Base-by-base conservation (phyloP, 768 basidiomycete species). In the Boletus reticuloceps region DNA sequence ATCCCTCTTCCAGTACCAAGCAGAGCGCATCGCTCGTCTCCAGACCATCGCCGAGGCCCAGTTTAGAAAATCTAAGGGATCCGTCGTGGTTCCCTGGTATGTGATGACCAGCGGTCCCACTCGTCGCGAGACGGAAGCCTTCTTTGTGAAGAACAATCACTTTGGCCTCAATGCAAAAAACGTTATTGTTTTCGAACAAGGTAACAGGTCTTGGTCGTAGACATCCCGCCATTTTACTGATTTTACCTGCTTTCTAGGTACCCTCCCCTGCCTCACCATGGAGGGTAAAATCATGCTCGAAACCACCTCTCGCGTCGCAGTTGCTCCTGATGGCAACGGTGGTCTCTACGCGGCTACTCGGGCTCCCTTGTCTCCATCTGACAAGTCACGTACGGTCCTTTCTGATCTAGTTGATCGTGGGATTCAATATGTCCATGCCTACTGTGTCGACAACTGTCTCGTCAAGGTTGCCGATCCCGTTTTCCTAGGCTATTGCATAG, bases 51-150 rank as follows among this genome's bases (percentile, higher is more conserved):
- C 93, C 0, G 86, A 83, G 68, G 68, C 79, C 37, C 75, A 82
- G 57, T 69, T 64, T 47, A 68, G 72, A 38, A 84, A 84, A 64
- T 72, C 81, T 16, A 68, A 73, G 17, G 83, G 81, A 47, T 81
- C 83, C 1, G 89, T 92, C 50, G 71, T 83, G 50, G 84, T 98
- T 53, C 91, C 92, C 37, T 98, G 97, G 97, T 98, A 98, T 75
- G 85, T 99, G 66, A 99, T 99, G 97, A 98, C 96, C 53, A 94
- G 91, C 67, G 95, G 95, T 22, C 97, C 96, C 38, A 99, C 97
- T 36, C 84, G 94, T 60, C 77, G 74, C 39, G 89, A 88, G 36
- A 98, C 97, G 22, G 90, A 92, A 71, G 75, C 75, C 27, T 98
- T 88, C 79, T 98, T 98, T 75, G 75, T 75, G 58, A 76, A 82